Conservation (phyloP, 106 monocot genomes). For the Acorus calamus region DNA sequence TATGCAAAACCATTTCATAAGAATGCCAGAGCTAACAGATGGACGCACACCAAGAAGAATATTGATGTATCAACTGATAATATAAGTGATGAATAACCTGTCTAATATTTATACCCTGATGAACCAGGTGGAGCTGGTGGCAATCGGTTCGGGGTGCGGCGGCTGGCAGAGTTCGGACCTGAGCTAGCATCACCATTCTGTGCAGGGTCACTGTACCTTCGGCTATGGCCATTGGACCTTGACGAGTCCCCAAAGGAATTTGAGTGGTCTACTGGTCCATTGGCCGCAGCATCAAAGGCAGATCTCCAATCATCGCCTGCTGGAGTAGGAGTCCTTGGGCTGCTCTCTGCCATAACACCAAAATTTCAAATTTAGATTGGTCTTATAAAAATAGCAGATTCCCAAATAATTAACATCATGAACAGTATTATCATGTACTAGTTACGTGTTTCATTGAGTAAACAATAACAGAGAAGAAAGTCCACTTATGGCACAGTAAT, state of each 20-base stretch:
- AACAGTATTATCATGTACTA: no score
- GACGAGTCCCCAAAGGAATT: slow-evolving; percentile 11
- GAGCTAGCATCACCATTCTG: slow-evolving; percentile 49
- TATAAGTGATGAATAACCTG: not conserved
- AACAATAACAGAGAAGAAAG: no score
- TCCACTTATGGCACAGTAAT: no score
- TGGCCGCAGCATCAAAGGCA: slow-evolving; percentile 77
- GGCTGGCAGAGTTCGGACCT: slow-evolving; percentile 54
- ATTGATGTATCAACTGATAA: no score
- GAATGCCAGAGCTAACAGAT: no score
- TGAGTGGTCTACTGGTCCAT: slow-evolving; percentile 27
- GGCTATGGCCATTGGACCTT: slow-evolving; percentile 49
- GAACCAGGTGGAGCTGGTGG: slow-evolving; percentile 65
- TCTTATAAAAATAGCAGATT: no score
- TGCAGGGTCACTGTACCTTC: slow-evolving; percentile 42
- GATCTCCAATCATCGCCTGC: slow-evolving; percentile 73
- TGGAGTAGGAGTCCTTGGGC: slow-evolving; percentile 25
- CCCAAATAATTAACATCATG: no score
- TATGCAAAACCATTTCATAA: no score
- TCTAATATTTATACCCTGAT: slow-evolving; percentile 33
- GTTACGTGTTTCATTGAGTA: no score
- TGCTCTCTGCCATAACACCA: slow-evolving; percentile 37
- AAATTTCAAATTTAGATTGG: not conserved
- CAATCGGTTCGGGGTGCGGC: slow-evolving; percentile 84
- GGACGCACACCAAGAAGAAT: no score